Conservation (phyloP, 2,329 filamentous ascomycete species). For the Xylariaceae sp. region DNA sequence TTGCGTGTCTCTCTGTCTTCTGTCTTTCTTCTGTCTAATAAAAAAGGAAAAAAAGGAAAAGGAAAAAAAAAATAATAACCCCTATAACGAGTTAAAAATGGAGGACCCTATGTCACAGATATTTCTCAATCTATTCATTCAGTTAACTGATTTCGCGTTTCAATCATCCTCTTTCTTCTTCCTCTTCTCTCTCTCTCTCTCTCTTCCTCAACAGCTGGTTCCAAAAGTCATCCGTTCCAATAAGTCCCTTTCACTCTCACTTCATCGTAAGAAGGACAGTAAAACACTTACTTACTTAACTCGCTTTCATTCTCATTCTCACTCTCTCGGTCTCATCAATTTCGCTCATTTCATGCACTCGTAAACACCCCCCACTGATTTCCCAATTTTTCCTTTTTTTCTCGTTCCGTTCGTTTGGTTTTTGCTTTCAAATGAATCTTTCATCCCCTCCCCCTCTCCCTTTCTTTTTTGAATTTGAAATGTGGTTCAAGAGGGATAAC, state of each 20-base stretch:
- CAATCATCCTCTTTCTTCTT: not conserved
- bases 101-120: constrained; percentile 16
- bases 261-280: no score
- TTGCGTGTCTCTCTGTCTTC: constrained; percentile 27
- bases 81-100: no score
- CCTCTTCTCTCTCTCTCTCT: not conserved
- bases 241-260: no score
- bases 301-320: no score
- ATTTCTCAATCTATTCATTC: not conserved
- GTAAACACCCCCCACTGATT: no score
- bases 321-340: no score
- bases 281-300: no score
- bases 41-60: no score
- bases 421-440: not conserved
- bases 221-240: not conserved
- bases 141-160: not conserved
- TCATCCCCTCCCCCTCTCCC: not conserved
- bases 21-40: constrained; percentile 9
- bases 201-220: not conserved
- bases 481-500: no score
- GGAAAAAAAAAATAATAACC: no score
- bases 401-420: constrained; percentile 23
- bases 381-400: not conserved
- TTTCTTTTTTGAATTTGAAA: not conserved
- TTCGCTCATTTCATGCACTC: no score